phyloP scores from a whole-genome alignment of 2,329 filamentous ascomycete species.

The Penicillium sp. region DNA sequence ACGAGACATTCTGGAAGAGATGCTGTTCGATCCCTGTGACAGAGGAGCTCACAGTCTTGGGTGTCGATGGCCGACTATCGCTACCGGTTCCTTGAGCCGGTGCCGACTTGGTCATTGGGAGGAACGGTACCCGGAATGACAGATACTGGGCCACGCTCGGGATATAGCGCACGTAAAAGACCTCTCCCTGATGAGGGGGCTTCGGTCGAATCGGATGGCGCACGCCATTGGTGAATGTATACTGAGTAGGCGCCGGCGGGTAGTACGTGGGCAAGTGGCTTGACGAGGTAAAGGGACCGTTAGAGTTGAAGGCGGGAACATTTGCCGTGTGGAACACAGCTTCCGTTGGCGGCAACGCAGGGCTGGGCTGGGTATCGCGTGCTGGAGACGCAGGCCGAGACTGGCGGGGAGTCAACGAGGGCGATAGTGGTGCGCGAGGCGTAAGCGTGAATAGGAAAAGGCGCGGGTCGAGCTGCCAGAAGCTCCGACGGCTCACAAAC shows the following conservation, averaged over 20 bases:
- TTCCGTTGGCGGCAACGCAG: conserved; percentile 18
- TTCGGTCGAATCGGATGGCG: conserved; percentile 85
- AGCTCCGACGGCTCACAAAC: conserved; percentile 74
- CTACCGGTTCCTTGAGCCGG: conserved; percentile 43
- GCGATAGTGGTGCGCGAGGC: conserved; percentile 52
- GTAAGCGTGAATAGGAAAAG: conserved; percentile 83
- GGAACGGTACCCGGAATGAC: conserved; percentile 76
- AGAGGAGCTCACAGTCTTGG: conserved; percentile 29
- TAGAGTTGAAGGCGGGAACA: conserved; percentile 30
- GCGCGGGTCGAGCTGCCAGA: conserved; percentile 87
- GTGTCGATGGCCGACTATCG: conserved; percentile 26
- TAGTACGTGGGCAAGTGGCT: conserved; percentile 89
- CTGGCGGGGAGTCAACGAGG: conserved; percentile 47
- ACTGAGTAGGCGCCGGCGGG: conserved; percentile 75
- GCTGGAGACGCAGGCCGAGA: conserved; percentile 51
- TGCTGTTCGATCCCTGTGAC: conserved; percentile 41
- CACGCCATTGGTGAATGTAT: conserved; percentile 68
- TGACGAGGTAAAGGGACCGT: conserved; percentile 70
- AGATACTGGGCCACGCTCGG: conserved; percentile 78
- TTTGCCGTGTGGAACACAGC: conserved; percentile 35
- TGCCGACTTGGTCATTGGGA: conserved; percentile 44
- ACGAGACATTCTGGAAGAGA: conserved; percentile 38
- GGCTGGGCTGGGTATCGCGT: conserved; percentile 25
- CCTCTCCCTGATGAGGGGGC: conserved; percentile 81
- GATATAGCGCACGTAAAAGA: conserved; percentile 84